A percentile compares a stretch with the other conserved stretches of the same genome.
Evolutionary conservation across 495 filamentous ascomycete species (phyloP).

Genomic region (Lasiosphaeria hispida): DNA sequence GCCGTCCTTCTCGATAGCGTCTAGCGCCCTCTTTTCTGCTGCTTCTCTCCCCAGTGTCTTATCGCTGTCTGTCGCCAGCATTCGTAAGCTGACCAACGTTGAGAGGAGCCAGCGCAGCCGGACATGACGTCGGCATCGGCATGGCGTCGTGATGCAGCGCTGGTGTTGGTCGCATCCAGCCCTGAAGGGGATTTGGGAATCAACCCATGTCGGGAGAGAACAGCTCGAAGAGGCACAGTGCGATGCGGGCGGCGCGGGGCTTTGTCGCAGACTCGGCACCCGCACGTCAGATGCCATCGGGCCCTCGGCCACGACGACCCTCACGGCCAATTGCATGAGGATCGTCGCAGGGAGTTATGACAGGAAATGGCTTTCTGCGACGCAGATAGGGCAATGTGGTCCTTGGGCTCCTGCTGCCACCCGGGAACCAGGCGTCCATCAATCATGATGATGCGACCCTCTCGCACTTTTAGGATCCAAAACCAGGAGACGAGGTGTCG

Average conservation of each 20-base stretch:
- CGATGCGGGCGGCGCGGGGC: conserved; percentile 6
- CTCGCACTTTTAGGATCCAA: background rate
- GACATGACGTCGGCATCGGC: conserved; percentile 18
- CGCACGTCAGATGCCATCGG: conserved; percentile 13
- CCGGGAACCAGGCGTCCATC: conserved; percentile 11
- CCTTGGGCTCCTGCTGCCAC: conserved; percentile 1
- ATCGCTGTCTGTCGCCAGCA: too few species aligned
- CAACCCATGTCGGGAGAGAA: too few species aligned
- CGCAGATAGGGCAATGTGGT: conserved; percentile 4
- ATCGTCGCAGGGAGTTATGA: conserved; percentile 12
- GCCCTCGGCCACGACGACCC: background rate
- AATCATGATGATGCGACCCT: conserved; percentile 7
- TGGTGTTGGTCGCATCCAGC: background rate
- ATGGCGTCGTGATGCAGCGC: background rate
- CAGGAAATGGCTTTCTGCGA: conserved; percentile 2
- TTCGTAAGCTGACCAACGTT: background rate
- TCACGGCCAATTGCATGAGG: conserved; percentile 9
- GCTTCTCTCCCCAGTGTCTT: too few species aligned
- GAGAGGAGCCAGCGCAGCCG: conserved; percentile 16
- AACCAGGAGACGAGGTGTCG: conserved; percentile 8
- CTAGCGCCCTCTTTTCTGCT: too few species aligned
- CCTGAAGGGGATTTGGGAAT: too few species aligned
- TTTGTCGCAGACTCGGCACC: conserved; percentile 9
- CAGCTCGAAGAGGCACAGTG: too few species aligned
- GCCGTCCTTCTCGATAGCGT: too few species aligned